Evolutionary conservation across 2,329 filamentous ascomycete species (phyloP), one percentile per base, ranked within the genome.

Genomic region (Aspergillus fumigatiaffinis): DNA sequence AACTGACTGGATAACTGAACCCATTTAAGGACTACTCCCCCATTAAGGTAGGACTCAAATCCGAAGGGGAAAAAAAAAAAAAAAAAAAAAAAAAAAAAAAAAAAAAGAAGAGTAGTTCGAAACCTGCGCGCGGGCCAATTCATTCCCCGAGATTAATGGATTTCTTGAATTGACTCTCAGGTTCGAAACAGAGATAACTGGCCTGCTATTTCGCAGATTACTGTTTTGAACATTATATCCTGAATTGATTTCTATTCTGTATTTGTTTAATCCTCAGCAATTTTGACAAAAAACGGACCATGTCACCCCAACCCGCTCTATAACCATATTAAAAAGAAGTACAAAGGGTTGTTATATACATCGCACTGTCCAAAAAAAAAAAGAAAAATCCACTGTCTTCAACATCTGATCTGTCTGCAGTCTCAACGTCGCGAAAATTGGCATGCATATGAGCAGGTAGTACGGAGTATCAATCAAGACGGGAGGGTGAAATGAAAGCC

Each of bases 291-390:
- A 4, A 41, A 32, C 25, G 32, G 23, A 38, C 44, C 28, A 55
- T 3, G 46, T 32, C 35, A 44, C 32, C 38, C 59, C 56, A 55
- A 60, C n/a, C 54, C 38, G 42, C 49, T 65, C 59, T 63, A 64
- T 60, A 46, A 53, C 48, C 44, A 59, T 50, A 66, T 64, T 63
- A 64, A 59, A 54, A 57, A 59, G 21, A 54, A 53, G 63, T 66
- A 71, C 53, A 56, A 57, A n/a, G n/a, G 58, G 62, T 63, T 64
- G 59, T 60, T 66, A 66, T 66, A 61, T 68, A 67, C 65, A 68
- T 62, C 20, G 35, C 58, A 61, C 49, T 59, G 57, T 42, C 28
- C n/a, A n/a, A 51, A 55, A 52, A 26, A 41, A 23, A 23, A 54
- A 29, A 41, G 29, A 4, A 25, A 49, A 49, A 53, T 42, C 5